Conservation (phyloP, 1,284 basidiomycete genomes). For the Papiliotrema flavescens region DNA sequence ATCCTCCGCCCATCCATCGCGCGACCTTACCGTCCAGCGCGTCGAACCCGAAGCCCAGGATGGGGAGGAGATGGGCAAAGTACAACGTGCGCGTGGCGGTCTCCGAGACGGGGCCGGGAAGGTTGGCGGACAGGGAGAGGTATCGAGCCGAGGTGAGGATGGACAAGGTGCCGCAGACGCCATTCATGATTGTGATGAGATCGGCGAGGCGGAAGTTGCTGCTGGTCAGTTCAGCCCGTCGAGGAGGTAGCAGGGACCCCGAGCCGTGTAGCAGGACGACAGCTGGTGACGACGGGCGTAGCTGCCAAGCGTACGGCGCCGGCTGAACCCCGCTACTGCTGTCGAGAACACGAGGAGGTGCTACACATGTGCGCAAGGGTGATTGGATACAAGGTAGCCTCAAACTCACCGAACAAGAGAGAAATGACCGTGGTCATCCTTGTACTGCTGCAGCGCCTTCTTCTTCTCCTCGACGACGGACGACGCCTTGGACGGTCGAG, state of each 20-base stretch:
- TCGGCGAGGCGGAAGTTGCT: constrained; percentile 98
- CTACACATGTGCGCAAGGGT: too few species aligned
- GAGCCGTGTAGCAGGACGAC: not conserved
- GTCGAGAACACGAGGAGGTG: too few species aligned
- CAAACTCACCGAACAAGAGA: constrained; percentile 85
- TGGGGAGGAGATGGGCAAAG: constrained; percentile 79
- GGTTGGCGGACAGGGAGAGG: constrained; percentile 78
- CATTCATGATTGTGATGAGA: constrained; percentile 99
- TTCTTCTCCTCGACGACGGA: constrained; percentile 49
- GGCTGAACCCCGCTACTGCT: too few species aligned
- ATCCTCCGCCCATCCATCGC: constrained; percentile 89
- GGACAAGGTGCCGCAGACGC: constrained; percentile 95
- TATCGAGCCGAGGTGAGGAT: constrained; percentile 83
- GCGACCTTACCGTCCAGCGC: constrained; percentile 98
- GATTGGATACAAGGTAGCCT: too few species aligned
- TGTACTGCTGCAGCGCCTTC: constrained; percentile 72
- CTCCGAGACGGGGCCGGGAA: constrained; percentile 34
- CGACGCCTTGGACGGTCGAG: constrained; percentile 8
- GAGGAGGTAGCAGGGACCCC: not conserved
- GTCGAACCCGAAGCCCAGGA: constrained; percentile 97
- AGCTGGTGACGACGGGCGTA: not conserved
- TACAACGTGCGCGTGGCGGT: constrained; percentile 56
- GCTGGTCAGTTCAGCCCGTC: not conserved
- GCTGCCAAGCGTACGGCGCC: not conserved
- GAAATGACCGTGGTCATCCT: constrained; percentile 86